These are phyloP conservation scores for Malus hybrid DNA, from an alignment of 331 rosid species.

Conservation along the genomic window DNA sequence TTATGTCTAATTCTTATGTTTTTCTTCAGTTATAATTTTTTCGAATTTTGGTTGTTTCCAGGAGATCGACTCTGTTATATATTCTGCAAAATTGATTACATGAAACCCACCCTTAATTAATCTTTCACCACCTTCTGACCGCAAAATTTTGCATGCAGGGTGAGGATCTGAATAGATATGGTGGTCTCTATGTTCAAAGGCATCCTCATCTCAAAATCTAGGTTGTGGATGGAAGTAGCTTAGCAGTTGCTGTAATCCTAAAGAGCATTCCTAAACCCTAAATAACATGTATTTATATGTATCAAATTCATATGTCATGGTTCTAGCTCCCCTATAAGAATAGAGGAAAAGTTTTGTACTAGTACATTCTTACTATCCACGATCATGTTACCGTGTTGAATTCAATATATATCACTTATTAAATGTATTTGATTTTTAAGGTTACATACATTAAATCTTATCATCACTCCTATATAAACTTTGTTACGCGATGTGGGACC, in stretches of 20 bases:
- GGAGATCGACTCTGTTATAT: neutral
- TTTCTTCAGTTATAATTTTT: too few species aligned
- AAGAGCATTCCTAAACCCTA: constrained; percentile 38
- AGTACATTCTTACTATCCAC: neutral
- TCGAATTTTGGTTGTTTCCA: neutral
- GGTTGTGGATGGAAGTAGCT: constrained; percentile 74
- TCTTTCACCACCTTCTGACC: neutral
- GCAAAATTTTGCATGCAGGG: constrained; percentile 22
- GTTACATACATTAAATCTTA: too few species aligned
- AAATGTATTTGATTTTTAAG: too few species aligned
- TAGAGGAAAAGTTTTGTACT: neutral
- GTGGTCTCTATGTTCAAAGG: constrained; percentile 41
- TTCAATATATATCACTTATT: neutral
- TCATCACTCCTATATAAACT: neutral
- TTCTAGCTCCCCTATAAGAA: neutral
- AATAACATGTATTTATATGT: too few species aligned
- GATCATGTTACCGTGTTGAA: neutral
- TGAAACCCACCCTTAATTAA: neutral
- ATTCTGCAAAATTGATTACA: neutral
- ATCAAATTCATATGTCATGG: neutral
- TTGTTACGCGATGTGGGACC: neutral
- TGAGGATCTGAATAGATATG: constrained; percentile 56
- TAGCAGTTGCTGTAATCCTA: constrained; percentile 54
- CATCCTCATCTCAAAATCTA: constrained; percentile 50
- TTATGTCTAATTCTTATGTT: too few species aligned